A percentile compares a stretch with the other conserved stretches of the same genome.
phyloP scores from a whole-genome alignment of 2,329 filamentous ascomycete species.

The Ophiostoma populinum region DNA sequence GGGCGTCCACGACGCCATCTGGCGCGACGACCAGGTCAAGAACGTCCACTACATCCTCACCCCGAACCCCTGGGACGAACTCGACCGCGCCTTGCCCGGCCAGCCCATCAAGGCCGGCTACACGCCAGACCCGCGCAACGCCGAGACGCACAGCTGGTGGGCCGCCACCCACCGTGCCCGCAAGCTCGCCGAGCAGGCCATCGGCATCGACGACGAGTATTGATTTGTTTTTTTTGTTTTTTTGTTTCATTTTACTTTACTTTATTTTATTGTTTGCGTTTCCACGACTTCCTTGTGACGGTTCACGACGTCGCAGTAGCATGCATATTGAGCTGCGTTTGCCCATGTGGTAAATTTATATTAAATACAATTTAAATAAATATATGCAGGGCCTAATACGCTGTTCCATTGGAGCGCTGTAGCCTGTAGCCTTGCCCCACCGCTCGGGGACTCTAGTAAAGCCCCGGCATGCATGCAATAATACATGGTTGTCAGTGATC shows the following conservation, averaged over 20 bases:
- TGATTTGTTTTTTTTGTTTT: too few species aligned
- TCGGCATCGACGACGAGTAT: constrained; percentile 10
- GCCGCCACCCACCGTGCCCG: constrained; percentile 26
- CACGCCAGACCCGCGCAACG: constrained; percentile 19
- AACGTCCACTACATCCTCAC: constrained; percentile 44
- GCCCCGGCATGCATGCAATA: constrained; percentile 9
- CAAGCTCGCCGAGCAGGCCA: constrained; percentile 9
- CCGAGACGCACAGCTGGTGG: constrained; percentile 40
- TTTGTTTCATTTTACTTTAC: too few species aligned
- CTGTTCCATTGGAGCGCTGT: too few species aligned
- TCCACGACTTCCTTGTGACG: too few species aligned
- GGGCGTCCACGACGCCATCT: constrained; percentile 36
- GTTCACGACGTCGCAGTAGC: background rate
- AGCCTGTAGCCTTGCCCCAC: too few species aligned
- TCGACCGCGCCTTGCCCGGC: constrained; percentile 21
- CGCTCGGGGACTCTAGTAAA: constrained; percentile 10
- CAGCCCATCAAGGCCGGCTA: constrained; percentile 17
- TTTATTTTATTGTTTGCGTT: too few species aligned
- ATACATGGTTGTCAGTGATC: background rate
- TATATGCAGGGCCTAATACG: too few species aligned
- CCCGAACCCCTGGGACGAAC: constrained; percentile 43
- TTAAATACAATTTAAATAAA: too few species aligned
- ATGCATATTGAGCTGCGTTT: background rate
- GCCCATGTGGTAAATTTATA: too few species aligned
- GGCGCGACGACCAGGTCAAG: constrained; percentile 40